Evolutionary conservation across 495 filamentous ascomycete species (phyloP).

Genomic region (Parmelia sp.): DNA sequence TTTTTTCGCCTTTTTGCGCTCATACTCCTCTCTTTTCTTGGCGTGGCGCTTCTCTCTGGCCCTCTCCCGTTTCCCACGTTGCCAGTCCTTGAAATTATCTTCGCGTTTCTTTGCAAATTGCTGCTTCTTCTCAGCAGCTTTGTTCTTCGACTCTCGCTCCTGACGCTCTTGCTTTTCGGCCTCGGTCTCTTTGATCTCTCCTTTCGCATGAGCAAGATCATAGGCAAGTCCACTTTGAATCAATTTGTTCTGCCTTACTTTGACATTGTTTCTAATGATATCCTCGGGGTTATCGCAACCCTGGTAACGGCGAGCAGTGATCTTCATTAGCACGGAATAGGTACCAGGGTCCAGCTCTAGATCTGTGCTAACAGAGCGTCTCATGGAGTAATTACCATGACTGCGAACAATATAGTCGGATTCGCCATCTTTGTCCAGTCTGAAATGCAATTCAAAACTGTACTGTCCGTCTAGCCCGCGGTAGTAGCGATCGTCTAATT

Average conservation of each 20-base stretch:
- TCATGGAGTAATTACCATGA: slow-evolving; percentile 61
- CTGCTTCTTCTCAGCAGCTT: slow-evolving; percentile 39
- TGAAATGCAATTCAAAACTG: slow-evolving; percentile 68
- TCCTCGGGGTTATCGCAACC: slow-evolving; percentile 55
- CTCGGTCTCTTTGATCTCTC: slow-evolving; percentile 58
- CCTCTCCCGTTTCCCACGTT: slow-evolving; percentile 43
- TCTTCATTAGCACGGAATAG: slow-evolving; percentile 72
- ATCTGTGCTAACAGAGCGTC: slow-evolving; percentile 74
- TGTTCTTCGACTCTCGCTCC: slow-evolving; percentile 40
- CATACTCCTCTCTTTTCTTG: slow-evolving; percentile 21
- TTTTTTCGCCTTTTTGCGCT: slow-evolving; percentile 23
- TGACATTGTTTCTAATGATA: slow-evolving; percentile 57
- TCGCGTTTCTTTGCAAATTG: slow-evolving; percentile 38
- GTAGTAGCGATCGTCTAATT: slow-evolving; percentile 79
- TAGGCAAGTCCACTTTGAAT: slow-evolving; percentile 75
- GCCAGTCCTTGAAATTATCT: slow-evolving; percentile 48
- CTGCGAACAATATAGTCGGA: slow-evolving; percentile 81
- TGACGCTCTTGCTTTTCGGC: slow-evolving; percentile 50
- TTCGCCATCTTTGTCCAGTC: slow-evolving; percentile 72
- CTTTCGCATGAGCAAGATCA: slow-evolving; percentile 78
- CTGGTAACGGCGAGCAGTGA: slow-evolving; percentile 58
- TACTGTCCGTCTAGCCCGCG: slow-evolving; percentile 78
- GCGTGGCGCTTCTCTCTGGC: slow-evolving; percentile 36
- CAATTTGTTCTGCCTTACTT: slow-evolving; percentile 67
- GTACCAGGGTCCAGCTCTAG: slow-evolving; percentile 74